Evolutionary conservation across 2,329 filamentous ascomycete genomes (phyloP).

Genomic region (Daldinia sp.): DNA sequence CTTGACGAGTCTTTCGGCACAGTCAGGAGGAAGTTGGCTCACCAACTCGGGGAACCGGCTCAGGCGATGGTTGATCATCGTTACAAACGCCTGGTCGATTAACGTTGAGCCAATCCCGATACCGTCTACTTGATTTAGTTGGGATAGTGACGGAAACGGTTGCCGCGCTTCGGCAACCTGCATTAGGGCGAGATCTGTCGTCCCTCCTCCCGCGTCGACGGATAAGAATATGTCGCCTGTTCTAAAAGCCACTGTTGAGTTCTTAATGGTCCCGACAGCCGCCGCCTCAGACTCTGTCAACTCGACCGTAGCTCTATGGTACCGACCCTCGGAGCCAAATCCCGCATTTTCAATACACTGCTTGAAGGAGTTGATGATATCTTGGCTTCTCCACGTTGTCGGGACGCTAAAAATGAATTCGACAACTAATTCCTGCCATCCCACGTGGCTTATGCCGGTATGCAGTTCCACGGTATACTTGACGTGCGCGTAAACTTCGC

Average conservation of each 20-base stretch:
- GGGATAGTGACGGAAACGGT: slow-evolving; percentile 43
- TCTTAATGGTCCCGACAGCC: slow-evolving; percentile 56
- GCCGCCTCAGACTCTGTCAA: slow-evolving; percentile 59
- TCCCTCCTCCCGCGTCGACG: slow-evolving; percentile 57
- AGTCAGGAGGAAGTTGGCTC: slow-evolving; percentile 48
- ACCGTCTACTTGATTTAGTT: slow-evolving; percentile 52
- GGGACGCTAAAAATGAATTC: slow-evolving; percentile 66
- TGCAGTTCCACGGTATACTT: slow-evolving; percentile 55
- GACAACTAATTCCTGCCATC: slow-evolving; percentile 56
- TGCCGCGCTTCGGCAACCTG: slow-evolving; percentile 47
- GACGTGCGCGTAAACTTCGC: slow-evolving; percentile 58
- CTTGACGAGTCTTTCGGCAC: slow-evolving; percentile 49
- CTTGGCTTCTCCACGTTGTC: slow-evolving; percentile 62
- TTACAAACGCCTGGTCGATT: slow-evolving; percentile 55
- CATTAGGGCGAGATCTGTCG: slow-evolving; percentile 56
- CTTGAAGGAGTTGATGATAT: slow-evolving; percentile 61
- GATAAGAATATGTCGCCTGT: slow-evolving; percentile 53
- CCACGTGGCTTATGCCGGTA: slow-evolving; percentile 48
- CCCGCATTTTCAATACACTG: slow-evolving; percentile 56
- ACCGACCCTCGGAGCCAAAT: slow-evolving; percentile 54
- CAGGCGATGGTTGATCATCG: slow-evolving; percentile 51
- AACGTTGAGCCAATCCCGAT: slow-evolving; percentile 56
- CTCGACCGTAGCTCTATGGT: slow-evolving; percentile 53
- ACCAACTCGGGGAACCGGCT: slow-evolving; percentile 48
- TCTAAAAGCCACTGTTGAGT: slow-evolving; percentile 50